Evolutionary conservation across 2,329 filamentous ascomycete genomes (phyloP).

Genomic region (Cladosporium oxysporum): DNA sequence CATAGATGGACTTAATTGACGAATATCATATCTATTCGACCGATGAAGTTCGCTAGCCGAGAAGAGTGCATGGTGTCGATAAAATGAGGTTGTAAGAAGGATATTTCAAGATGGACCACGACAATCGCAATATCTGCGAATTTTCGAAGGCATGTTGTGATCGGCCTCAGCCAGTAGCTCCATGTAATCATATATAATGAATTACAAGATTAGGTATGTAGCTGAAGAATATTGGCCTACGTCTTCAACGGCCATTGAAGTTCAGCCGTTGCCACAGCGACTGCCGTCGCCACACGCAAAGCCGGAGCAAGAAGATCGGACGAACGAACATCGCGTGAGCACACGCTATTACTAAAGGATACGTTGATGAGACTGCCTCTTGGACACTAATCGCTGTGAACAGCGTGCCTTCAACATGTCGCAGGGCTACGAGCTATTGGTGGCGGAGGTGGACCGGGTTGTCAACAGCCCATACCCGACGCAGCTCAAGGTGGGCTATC

Average conservation of each 20-base stretch:
- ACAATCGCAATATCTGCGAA: too few relatives aligned
- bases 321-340: background rate
- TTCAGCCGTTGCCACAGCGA: background rate
- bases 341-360: background rate
- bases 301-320: background rate
- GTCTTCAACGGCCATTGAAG: background rate
- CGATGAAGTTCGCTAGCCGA: too few relatives aligned
- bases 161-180: background rate
- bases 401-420: constrained; percentile 1
- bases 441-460: constrained; percentile 33
- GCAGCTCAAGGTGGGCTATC: constrained; percentile 31
- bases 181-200: too few relatives aligned
- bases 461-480: constrained; percentile 39
- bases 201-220: background rate
- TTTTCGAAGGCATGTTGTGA: too few relatives aligned
- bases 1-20: too few relatives aligned
- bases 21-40: too few relatives aligned
- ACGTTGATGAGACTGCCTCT: background rate
- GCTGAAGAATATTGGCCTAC: background rate
- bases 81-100: too few relatives aligned
- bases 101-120: too few relatives aligned
- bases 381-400: background rate
- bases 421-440: constrained; percentile 21
- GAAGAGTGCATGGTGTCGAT: too few relatives aligned
- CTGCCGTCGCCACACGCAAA: background rate